A percentile compares a stretch with the other conserved stretches of the same genome.
Conservation (phyloP, 2,329 filamentous ascomycete species). For the Colletotrichum scovillei region DNA sequence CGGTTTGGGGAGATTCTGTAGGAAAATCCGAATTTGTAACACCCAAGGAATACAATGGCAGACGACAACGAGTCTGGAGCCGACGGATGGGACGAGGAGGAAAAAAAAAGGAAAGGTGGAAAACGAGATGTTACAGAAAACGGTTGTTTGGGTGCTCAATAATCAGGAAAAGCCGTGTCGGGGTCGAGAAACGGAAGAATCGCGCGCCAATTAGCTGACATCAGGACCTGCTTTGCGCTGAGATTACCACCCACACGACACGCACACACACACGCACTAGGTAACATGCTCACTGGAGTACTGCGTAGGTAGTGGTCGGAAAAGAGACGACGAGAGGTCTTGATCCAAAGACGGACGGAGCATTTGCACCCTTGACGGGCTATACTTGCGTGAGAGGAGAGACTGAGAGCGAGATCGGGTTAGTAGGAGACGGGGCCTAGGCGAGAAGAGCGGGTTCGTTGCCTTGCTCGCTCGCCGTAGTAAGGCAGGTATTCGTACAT, state of each 20-base stretch:
- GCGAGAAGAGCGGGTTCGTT: neutral
- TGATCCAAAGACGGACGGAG: neutral
- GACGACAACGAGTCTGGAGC: neutral
- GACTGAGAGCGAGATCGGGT: conserved; percentile 2
- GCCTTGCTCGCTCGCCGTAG: neutral
- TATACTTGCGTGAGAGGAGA: neutral
- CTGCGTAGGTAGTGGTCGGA: neutral
- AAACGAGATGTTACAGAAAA: conserved; percentile 35
- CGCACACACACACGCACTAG: conserved; percentile 10
- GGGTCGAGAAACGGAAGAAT: conserved; percentile 20
- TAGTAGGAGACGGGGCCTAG: neutral
- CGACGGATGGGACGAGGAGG: conserved; percentile 6
- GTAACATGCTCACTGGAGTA: conserved; percentile 16
- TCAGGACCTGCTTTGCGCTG: conserved; percentile 33
- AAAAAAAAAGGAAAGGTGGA: conserved; percentile 24
- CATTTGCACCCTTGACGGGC: neutral
- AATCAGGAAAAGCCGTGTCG: conserved; percentile 19
- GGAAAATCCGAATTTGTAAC: conserved; percentile 22
- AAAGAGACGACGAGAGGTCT: neutral
- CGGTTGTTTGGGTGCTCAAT: conserved; percentile 20
- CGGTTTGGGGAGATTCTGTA: conserved; percentile 27
- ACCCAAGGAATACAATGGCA: neutral
- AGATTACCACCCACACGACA: conserved; percentile 36
- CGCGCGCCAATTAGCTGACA: conserved; percentile 33
- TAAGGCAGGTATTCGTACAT: neutral